phyloP scores from a whole-genome alignment of 2,329 filamentous ascomycete species.

The Tolypocladium ovalisporum region DNA sequence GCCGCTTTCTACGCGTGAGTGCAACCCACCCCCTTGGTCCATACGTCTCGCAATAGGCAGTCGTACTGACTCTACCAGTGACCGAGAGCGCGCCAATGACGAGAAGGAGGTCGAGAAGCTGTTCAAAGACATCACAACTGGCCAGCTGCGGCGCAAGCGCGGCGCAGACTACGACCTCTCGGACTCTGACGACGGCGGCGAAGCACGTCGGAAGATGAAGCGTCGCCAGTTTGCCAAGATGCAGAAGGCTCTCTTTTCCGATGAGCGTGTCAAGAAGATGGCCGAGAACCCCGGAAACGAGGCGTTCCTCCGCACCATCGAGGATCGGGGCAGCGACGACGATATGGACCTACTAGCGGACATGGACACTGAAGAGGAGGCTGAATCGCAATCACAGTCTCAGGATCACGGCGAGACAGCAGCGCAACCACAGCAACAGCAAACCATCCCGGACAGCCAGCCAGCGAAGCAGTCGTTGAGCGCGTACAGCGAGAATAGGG shows the following conservation, averaged over 20 bases:
- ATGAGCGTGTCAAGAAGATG: conserved; percentile 85
- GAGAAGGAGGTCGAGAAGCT: conserved; percentile 85
- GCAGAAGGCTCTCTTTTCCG: conserved; percentile 76
- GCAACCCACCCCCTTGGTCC: not conserved
- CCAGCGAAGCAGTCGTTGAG: conserved; percentile 25
- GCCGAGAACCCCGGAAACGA: conserved; percentile 80
- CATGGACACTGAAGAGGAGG: conserved; percentile 15
- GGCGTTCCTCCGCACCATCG: conserved; percentile 83
- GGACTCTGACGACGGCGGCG: conserved; percentile 81
- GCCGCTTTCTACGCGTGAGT: conserved; percentile 85
- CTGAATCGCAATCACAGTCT: conserved; percentile 25
- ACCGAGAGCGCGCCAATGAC: conserved; percentile 68
- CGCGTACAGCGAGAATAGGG: conserved; percentile 32
- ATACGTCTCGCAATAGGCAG: not conserved
- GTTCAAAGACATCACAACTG: conserved; percentile 85
- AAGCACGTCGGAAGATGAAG: conserved; percentile 69
- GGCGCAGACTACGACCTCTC: conserved; percentile 75
- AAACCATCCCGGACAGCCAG: conserved; percentile 41
- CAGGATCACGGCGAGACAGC: conserved; percentile 16
- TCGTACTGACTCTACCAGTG: conserved; percentile 33
- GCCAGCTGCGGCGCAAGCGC: conserved; percentile 74
- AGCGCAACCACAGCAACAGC: conserved; percentile 16
- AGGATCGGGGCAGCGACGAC: conserved; percentile 67
- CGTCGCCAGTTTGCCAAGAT: conserved; percentile 83
- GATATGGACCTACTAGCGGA: conserved; percentile 65